Evolutionary conservation across 2,329 filamentous ascomycete species (phyloP), one percentile per base, ranked within the genome.

Genomic region (Aspergillus neotritici): DNA sequence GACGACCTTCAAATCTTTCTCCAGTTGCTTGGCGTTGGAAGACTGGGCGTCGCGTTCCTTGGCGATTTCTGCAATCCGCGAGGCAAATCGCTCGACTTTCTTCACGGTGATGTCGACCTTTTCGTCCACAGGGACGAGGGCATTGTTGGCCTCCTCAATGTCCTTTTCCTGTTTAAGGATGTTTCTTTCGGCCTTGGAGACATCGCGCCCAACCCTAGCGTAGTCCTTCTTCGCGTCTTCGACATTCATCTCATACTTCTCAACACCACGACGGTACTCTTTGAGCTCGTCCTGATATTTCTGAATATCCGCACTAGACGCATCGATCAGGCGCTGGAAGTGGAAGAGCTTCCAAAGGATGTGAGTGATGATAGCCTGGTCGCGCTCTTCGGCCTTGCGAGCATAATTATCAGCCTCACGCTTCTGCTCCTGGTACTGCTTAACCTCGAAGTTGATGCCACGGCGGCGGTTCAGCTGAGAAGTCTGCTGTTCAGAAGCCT

Each of bases 321-420:
- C 86, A 55, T 96, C 87, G 73, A 98, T 96, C 25, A 89, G 80
- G 45, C 84, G 85, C 65, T 98, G 91, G 63, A 94, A 94, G 61
- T 95, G 89, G 64, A 88, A 97, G 1, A 98, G 76, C 68, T 96
- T 97, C 91, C 91, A 98, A 11, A 98, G 73, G 29, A 94, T 90
- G 53, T 97, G 91, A 1, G 86, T 90, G 43, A 97, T 87, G 44
- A 96, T 86, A 6, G 91, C 93, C 41, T 87, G 80, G 62, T 98
- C 91, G 38, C 87, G 83, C 64, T 97, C 88, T 41, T 93, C 86
- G 1, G 86, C 86, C 67, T 96, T 97, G 51, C 80, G 83, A 61
- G 94, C 86, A 62, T 91, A 98, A 55, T 84, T 91, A 53, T 98
- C 93, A 4, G 91, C 91, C 62, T 97, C 93, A 54, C 83, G 83